Percentiles rank a stretch among this genome's conserved stretches.
Conservation (phyloP, 306 rosid species). For the Ochetophila trinervis region DNA sequence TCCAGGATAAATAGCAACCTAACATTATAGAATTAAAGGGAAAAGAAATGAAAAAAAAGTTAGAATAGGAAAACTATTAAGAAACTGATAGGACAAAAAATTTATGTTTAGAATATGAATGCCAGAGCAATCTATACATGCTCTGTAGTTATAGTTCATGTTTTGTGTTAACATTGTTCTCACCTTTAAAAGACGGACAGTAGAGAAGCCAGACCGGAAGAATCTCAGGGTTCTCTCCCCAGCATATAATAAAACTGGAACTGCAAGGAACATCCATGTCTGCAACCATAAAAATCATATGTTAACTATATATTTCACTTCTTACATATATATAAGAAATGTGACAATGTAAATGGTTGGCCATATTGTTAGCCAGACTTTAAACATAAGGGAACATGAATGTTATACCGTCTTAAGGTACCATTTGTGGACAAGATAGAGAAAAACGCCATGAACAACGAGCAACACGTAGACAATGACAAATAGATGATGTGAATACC, state of each 20-base stretch:
- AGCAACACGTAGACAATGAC: constrained; percentile 85
- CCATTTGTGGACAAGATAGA: constrained; percentile 73
- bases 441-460: constrained; percentile 65
- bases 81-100: too few relatives aligned
- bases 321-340: background rate
- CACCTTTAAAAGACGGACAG: constrained; percentile 85
- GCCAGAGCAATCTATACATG: too few relatives aligned
- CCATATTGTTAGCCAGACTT: background rate
- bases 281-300: constrained; percentile 31
- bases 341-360: too few relatives aligned
- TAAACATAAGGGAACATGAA: background rate
- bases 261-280: constrained; percentile 97
- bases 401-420: constrained; percentile 68
- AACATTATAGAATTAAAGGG: constrained; percentile 9
- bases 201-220: constrained; percentile 81
- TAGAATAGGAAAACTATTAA: too few relatives aligned
- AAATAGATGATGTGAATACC: constrained; percentile 99
- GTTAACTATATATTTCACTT: constrained; percentile 11
- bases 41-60: background rate
- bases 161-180: constrained; percentile 20
- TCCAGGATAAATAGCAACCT: constrained; percentile 99
- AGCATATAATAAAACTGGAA: constrained; percentile 84
- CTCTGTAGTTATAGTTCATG: background rate
- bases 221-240: constrained; percentile 88
- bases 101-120: too few relatives aligned